Base-by-base conservation (phyloP, 495 filamentous ascomycete genomes). In the Glonium stellatum region DNA sequence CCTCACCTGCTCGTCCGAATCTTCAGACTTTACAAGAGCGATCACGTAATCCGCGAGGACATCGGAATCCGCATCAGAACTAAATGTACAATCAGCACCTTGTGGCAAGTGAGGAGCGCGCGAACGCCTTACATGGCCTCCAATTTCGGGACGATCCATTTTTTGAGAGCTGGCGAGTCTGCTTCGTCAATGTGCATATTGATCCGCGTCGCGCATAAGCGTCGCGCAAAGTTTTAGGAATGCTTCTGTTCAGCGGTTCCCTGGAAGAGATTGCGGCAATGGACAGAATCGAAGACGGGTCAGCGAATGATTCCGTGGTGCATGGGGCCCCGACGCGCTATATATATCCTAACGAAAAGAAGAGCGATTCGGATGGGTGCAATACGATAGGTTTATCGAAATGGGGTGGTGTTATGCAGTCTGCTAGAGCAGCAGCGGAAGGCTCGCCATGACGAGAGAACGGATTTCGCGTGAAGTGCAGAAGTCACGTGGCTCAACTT, bases 11-110 rank as follows among this genome's bases (percentile, higher is more conserved):
- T 86, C 81, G n/a, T 82, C 80, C 21, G 84, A 80, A 60, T 87
- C 88, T 66, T 96, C 90, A 55, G 89, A 84, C 57, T 83, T 83
- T 35, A 96, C 78, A 10, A 98, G 82, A n/a, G 92, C 92, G 34
- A 97, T 77, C 0, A 98, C 89, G 69, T 97, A 98, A 69, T 98
- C 93, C 34, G 91, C 92, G 15, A 98, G 86, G 3, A 98, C 90
- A 67, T 96, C 91, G 31, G 90, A 85, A 71, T 98, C 93, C 50
- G 92, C 93, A 72, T 97, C 93, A 13, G 91, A 95, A 57, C 90
- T 96, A 65, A 34, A 35, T 19, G 18, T 44, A 25, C 21, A 37
- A 13, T 67, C 48, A 64, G 64, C 48, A n/a, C 9, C 9, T 37
- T 50, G n/a, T 13, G 15, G 22, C 44, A 12, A 49, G 47, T n/a